A percentile compares a stretch with the other conserved stretches of the same genome.
These are phyloP conservation scores for Saturnispora besseyi DNA, from an alignment of 805 yeast genomes.

Conservation along the genomic window DNA sequence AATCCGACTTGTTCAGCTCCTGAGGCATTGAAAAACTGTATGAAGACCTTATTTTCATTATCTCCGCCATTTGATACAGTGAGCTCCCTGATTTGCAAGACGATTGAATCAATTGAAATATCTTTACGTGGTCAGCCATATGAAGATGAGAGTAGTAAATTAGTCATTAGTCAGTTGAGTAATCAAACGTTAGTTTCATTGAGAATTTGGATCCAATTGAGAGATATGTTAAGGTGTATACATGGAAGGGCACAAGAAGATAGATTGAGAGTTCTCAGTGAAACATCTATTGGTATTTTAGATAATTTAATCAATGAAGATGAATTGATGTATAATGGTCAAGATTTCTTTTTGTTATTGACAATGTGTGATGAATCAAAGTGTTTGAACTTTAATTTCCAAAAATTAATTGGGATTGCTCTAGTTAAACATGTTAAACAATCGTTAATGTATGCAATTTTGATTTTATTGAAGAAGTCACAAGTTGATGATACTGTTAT, in stretches of 20 bases:
- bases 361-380: conserved; percentile 42
- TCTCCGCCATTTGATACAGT: conserved; percentile 27
- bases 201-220: conserved; percentile 34
- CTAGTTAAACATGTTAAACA: conserved; percentile 48
- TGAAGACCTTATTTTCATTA: conserved; percentile 17
- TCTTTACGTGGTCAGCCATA: conserved; percentile 45
- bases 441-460: conserved; percentile 23
- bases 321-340: conserved; percentile 25
- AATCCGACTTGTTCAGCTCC: conserved; percentile 17
- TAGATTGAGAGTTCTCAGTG: conserved; percentile 22
- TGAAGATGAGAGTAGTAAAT: conserved; percentile 18
- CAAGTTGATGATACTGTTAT: neutral
- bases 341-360: conserved; percentile 47
- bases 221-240: conserved; percentile 23
- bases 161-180: conserved; percentile 49
- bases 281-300: conserved; percentile 32
- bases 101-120: conserved; percentile 59
- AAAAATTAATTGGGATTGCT: conserved; percentile 40
- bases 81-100: conserved; percentile 35
- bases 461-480: conserved; percentile 10
- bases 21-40: conserved; percentile 19
- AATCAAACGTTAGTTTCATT: conserved; percentile 53
- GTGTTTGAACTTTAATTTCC: conserved; percentile 36
- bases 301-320: conserved; percentile 45
- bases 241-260: conserved; percentile 18